A percentile compares a stretch with the other conserved stretches of the same genome.
Conservation (phyloP, 2,329 filamentous ascomycete genomes). For the Pseudogymnoascus sp. region DNA sequence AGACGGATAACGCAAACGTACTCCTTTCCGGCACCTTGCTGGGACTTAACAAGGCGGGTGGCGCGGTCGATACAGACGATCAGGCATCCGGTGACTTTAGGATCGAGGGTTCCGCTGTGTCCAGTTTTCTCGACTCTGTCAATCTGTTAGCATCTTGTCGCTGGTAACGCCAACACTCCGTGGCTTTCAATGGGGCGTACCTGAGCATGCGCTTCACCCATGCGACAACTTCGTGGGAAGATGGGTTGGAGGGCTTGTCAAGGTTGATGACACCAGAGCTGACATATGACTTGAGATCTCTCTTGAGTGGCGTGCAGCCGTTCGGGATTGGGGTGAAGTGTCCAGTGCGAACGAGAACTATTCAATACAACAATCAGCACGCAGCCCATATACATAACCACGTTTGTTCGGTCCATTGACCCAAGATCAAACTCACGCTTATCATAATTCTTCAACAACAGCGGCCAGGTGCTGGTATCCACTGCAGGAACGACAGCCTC, state of each 20-base stretch:
- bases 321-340: constrained; percentile 96
- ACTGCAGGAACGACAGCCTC: constrained; percentile 70
- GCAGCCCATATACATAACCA: constrained; percentile 15
- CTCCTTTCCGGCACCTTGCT: constrained; percentile 98
- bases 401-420: background rate
- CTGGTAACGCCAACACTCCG: background rate
- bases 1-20: constrained; percentile 94
- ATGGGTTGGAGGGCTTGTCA: constrained; percentile 95
- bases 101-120: constrained; percentile 95
- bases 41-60: constrained; percentile 95
- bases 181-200: constrained; percentile 39
- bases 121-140: constrained; percentile 86
- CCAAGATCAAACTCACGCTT: constrained; percentile 55
- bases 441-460: constrained; percentile 93
- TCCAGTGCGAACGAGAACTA: constrained; percentile 85
- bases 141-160: constrained; percentile 18
- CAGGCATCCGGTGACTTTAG: constrained; percentile 93
- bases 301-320: constrained; percentile 83
- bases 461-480: constrained; percentile 84
- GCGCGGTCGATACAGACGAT: constrained; percentile 96
- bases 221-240: constrained; percentile 96
- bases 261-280: constrained; percentile 98
- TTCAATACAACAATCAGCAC: constrained; percentile 14
- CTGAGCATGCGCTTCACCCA: constrained; percentile 98
- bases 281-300: constrained; percentile 95